Conservation (phyloP, 805 yeast species). For the Ogataea zsoltii region DNA sequence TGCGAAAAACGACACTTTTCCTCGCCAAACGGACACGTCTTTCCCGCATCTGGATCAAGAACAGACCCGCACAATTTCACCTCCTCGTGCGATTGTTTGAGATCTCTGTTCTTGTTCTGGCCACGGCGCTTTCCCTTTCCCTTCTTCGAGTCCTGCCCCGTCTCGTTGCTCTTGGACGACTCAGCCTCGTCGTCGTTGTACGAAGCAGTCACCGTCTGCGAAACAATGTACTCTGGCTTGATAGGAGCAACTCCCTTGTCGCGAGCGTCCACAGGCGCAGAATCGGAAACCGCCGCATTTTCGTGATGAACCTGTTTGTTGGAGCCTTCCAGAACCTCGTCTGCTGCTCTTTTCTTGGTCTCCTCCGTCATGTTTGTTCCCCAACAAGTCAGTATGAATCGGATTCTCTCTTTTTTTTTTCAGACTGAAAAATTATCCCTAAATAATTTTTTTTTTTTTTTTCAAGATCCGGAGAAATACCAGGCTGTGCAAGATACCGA, state of each 20-base stretch:
- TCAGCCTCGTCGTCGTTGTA: conserved; percentile 51
- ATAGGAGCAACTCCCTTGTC: conserved; percentile 73
- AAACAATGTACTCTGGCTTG: conserved; percentile 66
- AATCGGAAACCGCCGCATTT: no score
- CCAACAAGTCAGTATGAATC: no score
- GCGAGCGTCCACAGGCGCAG: conserved; percentile 9
- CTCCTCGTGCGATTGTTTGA: conserved; percentile 65
- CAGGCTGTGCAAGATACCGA: conserved; percentile 2
- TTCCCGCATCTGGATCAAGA: conserved; percentile 50
- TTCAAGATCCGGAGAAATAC: conserved; percentile 1
- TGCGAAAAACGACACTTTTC: conserved; percentile 77
- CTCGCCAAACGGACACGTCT: conserved; percentile 63
- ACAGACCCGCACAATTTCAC: conserved; percentile 65
- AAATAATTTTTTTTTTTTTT: not conserved
- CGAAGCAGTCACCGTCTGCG: conserved; percentile 15
- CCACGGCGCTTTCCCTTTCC: conserved; percentile 45
- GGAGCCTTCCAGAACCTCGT: conserved; percentile 4
- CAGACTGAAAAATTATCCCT: not conserved
- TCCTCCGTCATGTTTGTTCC: conserved; percentile 1
- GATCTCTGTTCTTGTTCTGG: conserved; percentile 52
- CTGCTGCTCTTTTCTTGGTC: conserved; percentile 2
- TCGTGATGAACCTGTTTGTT: conserved; percentile 9
- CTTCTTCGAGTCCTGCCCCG: conserved; percentile 19
- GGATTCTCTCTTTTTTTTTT: no score
- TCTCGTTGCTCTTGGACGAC: conserved; percentile 43